Base-by-base conservation (phyloP, 2,329 filamentous ascomycete genomes). In the Talaromyces albobiverticillius region DNA sequence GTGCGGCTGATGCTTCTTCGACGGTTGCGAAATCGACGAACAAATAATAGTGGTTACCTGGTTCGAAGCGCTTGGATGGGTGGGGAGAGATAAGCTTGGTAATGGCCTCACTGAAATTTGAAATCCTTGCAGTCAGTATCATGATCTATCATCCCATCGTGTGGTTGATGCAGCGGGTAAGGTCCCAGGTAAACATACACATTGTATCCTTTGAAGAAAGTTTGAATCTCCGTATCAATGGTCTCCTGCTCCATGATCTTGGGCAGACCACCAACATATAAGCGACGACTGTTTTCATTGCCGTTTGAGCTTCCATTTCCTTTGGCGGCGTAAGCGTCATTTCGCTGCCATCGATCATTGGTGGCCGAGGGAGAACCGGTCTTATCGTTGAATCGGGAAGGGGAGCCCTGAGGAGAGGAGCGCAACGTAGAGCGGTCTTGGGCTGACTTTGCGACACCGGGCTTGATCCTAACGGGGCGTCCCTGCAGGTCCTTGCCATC, bases 391-490 rank as follows among this genome's bases (percentile, higher is more conserved):
- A 40, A 23, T n/a, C 47, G 45, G 14, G 46, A 54, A 4, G 61
- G 55, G 8, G 58, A 59, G 26, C 57, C 62, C 23, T 61, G 58
- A 29, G 52, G 47, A 26, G 61, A n/a, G n/a, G n/a, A 61, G 32
- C 63, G 64, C 7, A 53, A 11, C 7, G 54, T 34, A 5, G 64
- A 57, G 36, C 67, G 68, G 47, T 71, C 67, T 43, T 60, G 62
- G 13, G 64, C 56, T 20, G 67, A 68, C 67, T 82, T 84, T n/a
- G 81, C 80, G 56, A 85, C 76, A 60, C 85, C 85, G 1, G 83
- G 84, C 34, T 84, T 84, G 59, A 88, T 81, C 67, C 83, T 86
- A 51, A 89, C 70, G 0, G 79, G 73, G 7, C 86, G 79, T 23
- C 81, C 81, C 13, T 81, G 76, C 29, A 89, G 72, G 11, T 76